These are phyloP conservation scores for Hymenoscyphus albidus DNA, from an alignment of 2,329 filamentous ascomycete species.

Conservation along the genomic window DNA sequence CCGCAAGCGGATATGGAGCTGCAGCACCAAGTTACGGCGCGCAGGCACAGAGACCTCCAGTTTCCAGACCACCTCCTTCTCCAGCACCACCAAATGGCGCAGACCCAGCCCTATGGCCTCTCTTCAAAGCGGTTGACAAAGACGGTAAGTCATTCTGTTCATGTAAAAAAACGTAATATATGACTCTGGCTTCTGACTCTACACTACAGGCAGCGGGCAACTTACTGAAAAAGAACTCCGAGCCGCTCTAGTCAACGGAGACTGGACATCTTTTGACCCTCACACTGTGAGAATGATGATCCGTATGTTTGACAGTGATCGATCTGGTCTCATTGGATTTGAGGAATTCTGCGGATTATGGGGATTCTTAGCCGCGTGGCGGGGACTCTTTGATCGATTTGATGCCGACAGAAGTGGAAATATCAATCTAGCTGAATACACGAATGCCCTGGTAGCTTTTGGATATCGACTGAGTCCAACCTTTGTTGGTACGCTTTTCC, in stretches of 20 bases:
- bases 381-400: conserved; percentile 90
- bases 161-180: not conserved
- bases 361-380: conserved; percentile 94
- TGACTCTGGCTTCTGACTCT: conserved; percentile 11
- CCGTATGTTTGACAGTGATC: conserved; percentile 95
- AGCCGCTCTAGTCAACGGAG: conserved; percentile 89
- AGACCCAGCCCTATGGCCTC: conserved; percentile 72
- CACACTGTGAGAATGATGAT: conserved; percentile 99
- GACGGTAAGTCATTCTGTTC: conserved; percentile 50
- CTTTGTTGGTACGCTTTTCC: conserved; percentile 82
- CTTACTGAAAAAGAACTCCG: conserved; percentile 84
- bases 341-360: conserved; percentile 95
- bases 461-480: conserved; percentile 82
- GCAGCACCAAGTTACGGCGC: conserved; percentile 40
- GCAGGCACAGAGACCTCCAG: conserved; percentile 43
- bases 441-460: conserved; percentile 85
- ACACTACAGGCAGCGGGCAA: conserved; percentile 62
- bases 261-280: conserved; percentile 89
- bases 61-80: conserved; percentile 62
- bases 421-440: conserved; percentile 83
- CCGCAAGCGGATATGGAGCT: conserved; percentile 39
- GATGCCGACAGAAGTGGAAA: conserved; percentile 82
- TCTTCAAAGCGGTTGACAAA: conserved; percentile 91
- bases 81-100: conserved; percentile 53
- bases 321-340: conserved; percentile 84